phyloP scores from a whole-genome alignment of 1,139 yeast species.

The Wickerhamiella pararugosa region DNA sequence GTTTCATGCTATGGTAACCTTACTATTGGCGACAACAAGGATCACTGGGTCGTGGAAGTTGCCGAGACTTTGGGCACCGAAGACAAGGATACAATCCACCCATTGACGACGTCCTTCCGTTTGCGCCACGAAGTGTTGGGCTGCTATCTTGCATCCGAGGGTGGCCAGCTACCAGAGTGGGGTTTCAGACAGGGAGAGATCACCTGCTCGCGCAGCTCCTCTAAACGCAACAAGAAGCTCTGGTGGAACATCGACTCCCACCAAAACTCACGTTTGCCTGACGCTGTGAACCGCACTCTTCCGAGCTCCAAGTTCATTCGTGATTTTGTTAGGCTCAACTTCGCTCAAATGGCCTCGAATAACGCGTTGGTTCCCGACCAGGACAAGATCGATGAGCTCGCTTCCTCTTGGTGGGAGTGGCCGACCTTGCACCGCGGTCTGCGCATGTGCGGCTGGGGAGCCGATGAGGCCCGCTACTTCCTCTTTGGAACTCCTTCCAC shows the following conservation, averaged over 20 bases:
- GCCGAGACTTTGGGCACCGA: conserved; percentile 64
- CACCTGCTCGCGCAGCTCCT: conserved; percentile 63
- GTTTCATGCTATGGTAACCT: conserved; percentile 88
- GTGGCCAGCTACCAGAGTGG: conserved; percentile 79
- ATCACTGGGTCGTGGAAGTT: conserved; percentile 86
- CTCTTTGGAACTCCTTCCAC: conserved; percentile 88
- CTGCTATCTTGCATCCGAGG: conserved; percentile 81
- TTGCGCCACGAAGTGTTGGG: conserved; percentile 49
- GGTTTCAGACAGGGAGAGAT: conserved; percentile 98
- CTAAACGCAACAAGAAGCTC: conserved; percentile 76
- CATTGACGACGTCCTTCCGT: conserved; percentile 76
- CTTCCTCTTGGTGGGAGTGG: conserved; percentile 97
- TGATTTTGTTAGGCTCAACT: conserved; percentile 82
- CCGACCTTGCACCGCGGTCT: conserved; percentile 85
- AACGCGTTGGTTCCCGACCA: conserved; percentile 87
- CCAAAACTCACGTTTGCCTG: conserved; percentile 57
- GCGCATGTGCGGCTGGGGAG: conserved; percentile 92
- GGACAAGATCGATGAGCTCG: conserved; percentile 83
- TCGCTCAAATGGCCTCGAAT: conserved; percentile 98
- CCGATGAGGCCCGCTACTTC: conserved; percentile 65
- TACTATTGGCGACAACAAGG: conserved; percentile 78
- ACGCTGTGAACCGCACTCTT: conserved; percentile 50
- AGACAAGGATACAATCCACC: conserved; percentile 47
- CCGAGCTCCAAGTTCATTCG: conserved; percentile 76
- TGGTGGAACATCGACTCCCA: conserved; percentile 98